phyloP scores from a whole-genome alignment of 2,329 filamentous ascomycete species.

The Fusarium dlaminii region DNA sequence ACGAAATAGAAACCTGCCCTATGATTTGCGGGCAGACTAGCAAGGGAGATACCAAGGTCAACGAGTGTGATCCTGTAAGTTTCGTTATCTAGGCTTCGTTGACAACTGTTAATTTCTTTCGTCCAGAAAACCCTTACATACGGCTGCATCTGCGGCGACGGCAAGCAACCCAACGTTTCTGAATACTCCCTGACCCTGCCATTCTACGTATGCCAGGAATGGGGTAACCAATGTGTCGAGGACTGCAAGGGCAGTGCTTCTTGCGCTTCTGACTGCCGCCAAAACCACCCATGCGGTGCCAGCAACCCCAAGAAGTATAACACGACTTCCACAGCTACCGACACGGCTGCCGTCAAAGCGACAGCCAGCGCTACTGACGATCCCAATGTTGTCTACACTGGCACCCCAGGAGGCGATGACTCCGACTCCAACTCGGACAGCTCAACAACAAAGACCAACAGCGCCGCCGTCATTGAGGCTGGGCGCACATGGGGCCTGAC shows the following conservation, averaged over 20 bases:
- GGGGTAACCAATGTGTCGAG: slow-evolving; percentile 73
- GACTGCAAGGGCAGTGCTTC: slow-evolving; percentile 64
- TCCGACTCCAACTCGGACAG: slow-evolving; percentile 18
- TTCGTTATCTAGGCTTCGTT: slow-evolving; percentile 24
- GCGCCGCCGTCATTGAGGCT: slow-evolving; percentile 47
- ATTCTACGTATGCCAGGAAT: slow-evolving; percentile 79
- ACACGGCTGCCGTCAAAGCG: slow-evolving; percentile 52
- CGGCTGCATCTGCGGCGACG: slow-evolving; percentile 75
- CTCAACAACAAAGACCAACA: slow-evolving; percentile 25
- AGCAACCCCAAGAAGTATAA: slow-evolving; percentile 70
- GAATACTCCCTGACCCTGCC: slow-evolving; percentile 83
- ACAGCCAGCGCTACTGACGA: slow-evolving; percentile 49
- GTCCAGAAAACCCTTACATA: slow-evolving; percentile 69
- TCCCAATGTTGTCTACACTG: slow-evolving; percentile 49
- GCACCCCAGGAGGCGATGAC: slow-evolving; percentile 12
- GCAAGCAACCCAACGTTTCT: slow-evolving; percentile 74
- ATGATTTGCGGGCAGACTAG: slow-evolving; percentile 74
- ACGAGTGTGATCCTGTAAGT: slow-evolving; percentile 73
- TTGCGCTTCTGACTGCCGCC: slow-evolving; percentile 69
- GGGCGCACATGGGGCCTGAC: slow-evolving; percentile 52
- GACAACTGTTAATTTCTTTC: not conserved
- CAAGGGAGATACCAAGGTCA: slow-evolving; percentile 62
- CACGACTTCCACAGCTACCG: slow-evolving; percentile 53
- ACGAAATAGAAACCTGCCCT: slow-evolving; percentile 72
- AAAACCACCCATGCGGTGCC: slow-evolving; percentile 79